Base-by-base conservation (phyloP, 179 eudicot genomes). In the Beta lomatogona region DNA sequence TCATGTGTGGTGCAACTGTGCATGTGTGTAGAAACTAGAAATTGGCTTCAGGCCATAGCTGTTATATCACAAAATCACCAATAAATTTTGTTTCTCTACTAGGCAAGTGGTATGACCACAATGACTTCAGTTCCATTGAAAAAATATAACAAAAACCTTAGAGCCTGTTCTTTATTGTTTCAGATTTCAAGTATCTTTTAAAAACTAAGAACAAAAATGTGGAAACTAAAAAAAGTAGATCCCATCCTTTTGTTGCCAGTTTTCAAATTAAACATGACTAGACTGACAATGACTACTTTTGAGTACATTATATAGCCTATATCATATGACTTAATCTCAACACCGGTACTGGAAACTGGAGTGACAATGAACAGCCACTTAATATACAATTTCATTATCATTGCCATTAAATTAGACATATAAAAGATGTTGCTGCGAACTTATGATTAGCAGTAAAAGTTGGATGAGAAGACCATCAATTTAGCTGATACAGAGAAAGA, bases 391-490 rank as follows among this genome's bases (percentile, higher is more conserved):
- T 63, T 63, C 22, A 48, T 46, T 48, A 63, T 28, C 45, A 22
- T 28, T 67, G 18, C 48, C 19, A 31, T 66, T 55, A 12, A 55
- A 13, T 10, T 15, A 25, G 5, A 73, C 45, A 22, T 19, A 28
- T 15, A 16, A 31, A 55, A 28, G 64, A 31, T 46, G 22, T 19
- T 48, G 6, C 11, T n/a, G 9, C 8, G 15, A 54, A 21, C 64
- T 48, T 48, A 76, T 5, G 28, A 60, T 60, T 25, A 46, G 58
- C 25, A 11, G 48, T 31, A 50, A 50, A 63, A 50, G 25, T 41
- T 28, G 7, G 52, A 75, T 52, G 55, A 53, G 9, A 71, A 14
- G 60, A 73, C 31, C 31, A 71, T 50, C 80, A 64, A 65, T n/a
- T 14, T 77, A 28, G 60, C 61, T n/a, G 16, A 57, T 15, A 66